A percentile compares a stretch with the other conserved stretches of the same genome.
Conservation (phyloP, 2,329 filamentous ascomycete species). For the Emergomyces orientalis region DNA sequence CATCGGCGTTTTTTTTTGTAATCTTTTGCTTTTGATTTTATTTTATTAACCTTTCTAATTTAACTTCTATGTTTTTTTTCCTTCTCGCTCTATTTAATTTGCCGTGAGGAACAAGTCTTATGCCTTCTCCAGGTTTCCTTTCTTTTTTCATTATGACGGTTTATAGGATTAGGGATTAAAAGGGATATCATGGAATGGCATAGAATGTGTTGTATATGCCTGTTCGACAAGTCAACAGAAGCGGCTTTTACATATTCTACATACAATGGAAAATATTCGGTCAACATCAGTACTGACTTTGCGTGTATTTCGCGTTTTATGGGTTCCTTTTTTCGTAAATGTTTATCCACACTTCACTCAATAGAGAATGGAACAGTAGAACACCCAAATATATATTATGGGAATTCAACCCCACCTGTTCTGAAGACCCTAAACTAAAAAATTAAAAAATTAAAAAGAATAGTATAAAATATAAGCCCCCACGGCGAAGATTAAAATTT, state of each 20-base stretch:
- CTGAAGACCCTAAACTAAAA: background rate
- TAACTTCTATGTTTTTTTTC: slow-evolving; percentile 1
- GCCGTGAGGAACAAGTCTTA: background rate
- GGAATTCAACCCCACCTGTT: background rate
- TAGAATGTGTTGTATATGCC: background rate
- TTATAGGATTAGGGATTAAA: background rate
- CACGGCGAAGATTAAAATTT: background rate
- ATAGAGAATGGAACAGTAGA: background rate
- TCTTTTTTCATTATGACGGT: background rate
- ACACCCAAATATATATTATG: too few species aligned
- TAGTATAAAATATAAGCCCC: too few species aligned
- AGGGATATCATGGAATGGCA: background rate
- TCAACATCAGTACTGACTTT: background rate
- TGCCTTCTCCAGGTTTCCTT: background rate
- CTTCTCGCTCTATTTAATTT: background rate
- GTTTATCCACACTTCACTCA: background rate
- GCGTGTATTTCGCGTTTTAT: background rate
- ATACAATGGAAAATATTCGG: slow-evolving; percentile 3
- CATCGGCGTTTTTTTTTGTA: slow-evolving; percentile 35
- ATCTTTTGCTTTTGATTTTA: background rate
- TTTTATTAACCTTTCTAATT: slow-evolving; percentile 4
- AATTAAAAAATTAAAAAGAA: background rate
- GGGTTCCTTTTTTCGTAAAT: background rate
- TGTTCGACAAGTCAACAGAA: background rate
- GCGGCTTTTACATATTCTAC: slow-evolving; percentile 1